Evolutionary conservation across 139 green algal species (phyloP), one percentile per base, ranked within the genome.

Genomic region (Picocystis salinarum): DNA sequence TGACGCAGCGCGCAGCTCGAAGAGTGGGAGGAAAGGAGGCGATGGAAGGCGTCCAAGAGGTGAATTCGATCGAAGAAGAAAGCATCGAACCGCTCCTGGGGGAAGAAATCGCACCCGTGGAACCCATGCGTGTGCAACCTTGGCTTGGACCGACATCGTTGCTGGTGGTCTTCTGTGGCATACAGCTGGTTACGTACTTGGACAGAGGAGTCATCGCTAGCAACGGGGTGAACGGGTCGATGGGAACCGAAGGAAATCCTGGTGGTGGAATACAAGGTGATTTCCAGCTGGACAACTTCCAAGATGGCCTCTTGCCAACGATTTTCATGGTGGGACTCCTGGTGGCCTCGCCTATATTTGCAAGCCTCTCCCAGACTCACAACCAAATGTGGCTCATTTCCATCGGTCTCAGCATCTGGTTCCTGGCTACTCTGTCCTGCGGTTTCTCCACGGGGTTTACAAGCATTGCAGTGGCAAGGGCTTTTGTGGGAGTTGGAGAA

Each of bases 251-350:
- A 26, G 40, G 33, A 7, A 9, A 46, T 39, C 40, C 40, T 10
- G 26, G 10, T 20, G 7, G 36, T 20, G 7, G 36, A 5, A 27
- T 45, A n/a, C 47, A 55, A 24, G 58, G 58, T 18, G 60, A 59
- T 15, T 69, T 95, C 49, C 42, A 57, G 3, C 61, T 96, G 3
- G 64, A 50, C 23, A 71, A 91, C 47, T 76, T 79, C n/a, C 53
- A 91, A 55, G 82, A 94, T 58, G 85, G 86, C 1, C 48, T 93
- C 28, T 64, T 95, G 23, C 71, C 79, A 0, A 71, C 78, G 4
- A 72, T 77, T 12, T 96, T 95, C 62, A 83, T 96, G 72, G 67
- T 95, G 2, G 85, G 85, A 3, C 68, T 96, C 23, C 71, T 96
- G n/a, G 39, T 85, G 12, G 71, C 67, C 13, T 85, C 75, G 0